Percentiles rank a stretch among this genome's conserved stretches.
These are phyloP conservation scores for Periglandula ipomoeae DNA, from an alignment of 2,329 filamentous ascomycete genomes.

Conservation along the genomic window DNA sequence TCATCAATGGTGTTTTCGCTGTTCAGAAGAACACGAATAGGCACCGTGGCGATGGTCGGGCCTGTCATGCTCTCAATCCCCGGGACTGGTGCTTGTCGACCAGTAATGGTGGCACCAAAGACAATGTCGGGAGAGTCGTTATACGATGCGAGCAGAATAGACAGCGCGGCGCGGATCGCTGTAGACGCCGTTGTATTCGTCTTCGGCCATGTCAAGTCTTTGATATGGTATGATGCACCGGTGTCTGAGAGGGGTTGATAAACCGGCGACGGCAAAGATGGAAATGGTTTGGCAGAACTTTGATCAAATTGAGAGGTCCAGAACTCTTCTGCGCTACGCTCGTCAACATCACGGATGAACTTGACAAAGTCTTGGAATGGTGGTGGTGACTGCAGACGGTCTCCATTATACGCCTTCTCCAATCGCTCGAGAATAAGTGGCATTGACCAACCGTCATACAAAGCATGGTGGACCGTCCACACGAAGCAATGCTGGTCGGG, in stretches of 20 bases:
- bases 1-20: constrained; percentile 18
- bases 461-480: constrained; percentile 33
- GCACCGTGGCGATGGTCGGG: constrained; percentile 20
- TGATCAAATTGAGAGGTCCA: constrained; percentile 3
- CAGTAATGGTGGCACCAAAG: constrained; percentile 17
- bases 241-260: constrained; percentile 11
- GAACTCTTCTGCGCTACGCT: background rate
- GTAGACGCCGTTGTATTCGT: constrained; percentile 10
- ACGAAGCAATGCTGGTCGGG: constrained; percentile 30
- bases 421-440: constrained; percentile 31
- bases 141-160: constrained; percentile 25
- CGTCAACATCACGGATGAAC: constrained; percentile 14
- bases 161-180: constrained; percentile 14
- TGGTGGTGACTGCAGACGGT: constrained; percentile 15
- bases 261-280: background rate
- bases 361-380: constrained; percentile 32
- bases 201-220: constrained; percentile 14
- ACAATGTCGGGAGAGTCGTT: constrained; percentile 22
- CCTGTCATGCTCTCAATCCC: constrained; percentile 18
- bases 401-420: constrained; percentile 24
- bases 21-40: constrained; percentile 20
- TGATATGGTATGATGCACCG: constrained; percentile 26
- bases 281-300: background rate
- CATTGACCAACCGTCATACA: constrained; percentile 45
- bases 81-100: constrained; percentile 15